Conservation (phyloP, 2,329 filamentous ascomycete genomes). For the Trichoderma breve region DNA sequence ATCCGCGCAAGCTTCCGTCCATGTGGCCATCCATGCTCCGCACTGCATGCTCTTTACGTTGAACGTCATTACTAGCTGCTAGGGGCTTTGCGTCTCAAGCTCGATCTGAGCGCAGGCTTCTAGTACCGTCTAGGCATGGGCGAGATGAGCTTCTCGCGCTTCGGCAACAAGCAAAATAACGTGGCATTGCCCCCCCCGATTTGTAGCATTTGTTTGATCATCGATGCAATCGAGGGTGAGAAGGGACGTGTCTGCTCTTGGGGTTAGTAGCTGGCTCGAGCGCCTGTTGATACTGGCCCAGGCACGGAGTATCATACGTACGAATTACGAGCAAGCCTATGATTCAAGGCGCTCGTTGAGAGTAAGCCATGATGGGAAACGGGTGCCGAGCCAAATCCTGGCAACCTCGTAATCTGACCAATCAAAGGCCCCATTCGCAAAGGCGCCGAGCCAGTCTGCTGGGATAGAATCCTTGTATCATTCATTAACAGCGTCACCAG, state of each 20-base stretch:
- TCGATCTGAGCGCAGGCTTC: background rate
- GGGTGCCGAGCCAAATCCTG: background rate
- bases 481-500: background rate
- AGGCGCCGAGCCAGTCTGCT: background rate
- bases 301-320: background rate
- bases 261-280: background rate
- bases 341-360: background rate
- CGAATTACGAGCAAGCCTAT: background rate
- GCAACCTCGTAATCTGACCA: background rate
- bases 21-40: background rate
- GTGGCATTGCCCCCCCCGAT: background rate
- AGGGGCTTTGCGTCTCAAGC: background rate
- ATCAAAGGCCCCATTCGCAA: background rate
- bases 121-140: background rate
- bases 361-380: background rate
- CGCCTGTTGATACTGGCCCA: background rate
- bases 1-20: background rate
- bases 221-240: background rate
- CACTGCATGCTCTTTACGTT: background rate
- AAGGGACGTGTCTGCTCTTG: background rate
- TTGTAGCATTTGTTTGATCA: background rate
- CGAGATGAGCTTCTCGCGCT: constrained; percentile 3
- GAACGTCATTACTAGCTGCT: background rate
- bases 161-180: background rate
- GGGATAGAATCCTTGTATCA: background rate